phyloP scores from a whole-genome alignment of 306 rosid species.

The Leucaena leucocephala region DNA sequence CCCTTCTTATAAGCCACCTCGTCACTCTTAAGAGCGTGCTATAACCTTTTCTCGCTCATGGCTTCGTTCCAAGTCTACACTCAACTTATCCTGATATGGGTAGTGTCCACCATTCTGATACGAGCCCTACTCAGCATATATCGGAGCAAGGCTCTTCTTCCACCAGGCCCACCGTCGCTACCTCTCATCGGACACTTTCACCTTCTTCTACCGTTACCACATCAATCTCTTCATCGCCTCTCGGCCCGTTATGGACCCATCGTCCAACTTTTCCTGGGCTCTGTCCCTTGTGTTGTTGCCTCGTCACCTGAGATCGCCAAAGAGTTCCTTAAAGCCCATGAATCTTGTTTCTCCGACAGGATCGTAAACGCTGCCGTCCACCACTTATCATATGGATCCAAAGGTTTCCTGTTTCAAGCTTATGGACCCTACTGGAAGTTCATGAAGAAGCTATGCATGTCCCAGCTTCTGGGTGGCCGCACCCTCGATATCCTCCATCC shows the following conservation, averaged over 20 bases:
- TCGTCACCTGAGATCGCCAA: conserved; percentile 51
- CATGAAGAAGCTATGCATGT: conserved; percentile 51
- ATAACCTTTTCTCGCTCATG: not conserved
- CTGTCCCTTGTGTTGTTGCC: conserved; percentile 43
- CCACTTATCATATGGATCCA: conserved; percentile 36
- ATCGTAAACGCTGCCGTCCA: conserved; percentile 12
- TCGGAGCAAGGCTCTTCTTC: conserved; percentile 8
- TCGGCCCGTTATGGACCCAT: conserved; percentile 51
- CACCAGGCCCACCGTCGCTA: conserved; percentile 44
- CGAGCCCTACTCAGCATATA: conserved; percentile 30
- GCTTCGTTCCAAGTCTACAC: conserved; percentile 1
- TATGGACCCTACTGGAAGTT: conserved; percentile 62
- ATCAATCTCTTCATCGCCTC: conserved; percentile 43
- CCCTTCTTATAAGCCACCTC: not conserved
- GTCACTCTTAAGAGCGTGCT: not conserved
- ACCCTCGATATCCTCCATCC: conserved; percentile 41
- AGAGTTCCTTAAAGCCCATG: conserved; percentile 51
- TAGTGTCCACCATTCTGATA: conserved; percentile 24
- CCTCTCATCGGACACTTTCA: conserved; percentile 52
- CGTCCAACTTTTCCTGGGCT: conserved; percentile 50
- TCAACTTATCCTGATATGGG: conserved; percentile 21
- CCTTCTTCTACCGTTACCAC: conserved; percentile 38
- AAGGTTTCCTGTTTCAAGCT: conserved; percentile 42
- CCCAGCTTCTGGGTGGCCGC: conserved; percentile 52
- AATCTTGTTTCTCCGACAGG: conserved; percentile 45